phyloP scores from a whole-genome alignment of 768 basidiomycete species.

The Scleroderma citrinum region DNA sequence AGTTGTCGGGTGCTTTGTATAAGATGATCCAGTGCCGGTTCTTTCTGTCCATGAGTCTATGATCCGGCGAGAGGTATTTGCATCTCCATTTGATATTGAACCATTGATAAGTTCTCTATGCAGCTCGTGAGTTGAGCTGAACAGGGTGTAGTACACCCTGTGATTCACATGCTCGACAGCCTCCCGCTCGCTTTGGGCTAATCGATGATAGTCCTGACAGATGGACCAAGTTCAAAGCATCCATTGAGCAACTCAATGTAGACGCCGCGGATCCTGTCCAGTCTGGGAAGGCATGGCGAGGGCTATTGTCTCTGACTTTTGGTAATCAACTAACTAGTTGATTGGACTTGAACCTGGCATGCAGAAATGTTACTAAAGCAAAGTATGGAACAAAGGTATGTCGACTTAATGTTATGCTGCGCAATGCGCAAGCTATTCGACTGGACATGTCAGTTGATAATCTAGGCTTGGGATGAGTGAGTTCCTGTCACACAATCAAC shows the following conservation, averaged over 20 bases:
- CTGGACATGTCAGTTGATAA: not conserved
- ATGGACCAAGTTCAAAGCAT: constrained; percentile 42
- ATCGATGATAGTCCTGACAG: constrained; percentile 42
- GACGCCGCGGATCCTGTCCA: constrained; percentile 30
- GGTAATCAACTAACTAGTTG: constrained; percentile 53
- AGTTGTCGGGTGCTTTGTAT: constrained; percentile 16
- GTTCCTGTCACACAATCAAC: constrained; percentile 11
- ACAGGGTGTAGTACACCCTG: not conserved
- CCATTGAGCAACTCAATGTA: constrained; percentile 44
- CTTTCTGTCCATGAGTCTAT: not conserved
- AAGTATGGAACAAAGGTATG: constrained; percentile 54
- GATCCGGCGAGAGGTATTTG: not conserved
- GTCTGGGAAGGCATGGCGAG: constrained; percentile 66
- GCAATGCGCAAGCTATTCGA: not conserved
- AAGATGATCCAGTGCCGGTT: constrained; percentile 8
- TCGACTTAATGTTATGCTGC: not conserved
- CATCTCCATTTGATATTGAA: no score
- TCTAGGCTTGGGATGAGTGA: constrained; percentile 56
- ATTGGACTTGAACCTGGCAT: no score
- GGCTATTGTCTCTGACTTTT: constrained; percentile 47
- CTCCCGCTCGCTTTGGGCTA: constrained; percentile 55
- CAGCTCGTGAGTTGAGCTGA: constrained; percentile 1
- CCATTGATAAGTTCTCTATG: no score
- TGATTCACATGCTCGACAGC: constrained; percentile 28
- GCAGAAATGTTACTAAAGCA: constrained; percentile 63